phyloP scores from a whole-genome alignment of 23 red algal species.

The Gracilaria gracilis region DNA sequence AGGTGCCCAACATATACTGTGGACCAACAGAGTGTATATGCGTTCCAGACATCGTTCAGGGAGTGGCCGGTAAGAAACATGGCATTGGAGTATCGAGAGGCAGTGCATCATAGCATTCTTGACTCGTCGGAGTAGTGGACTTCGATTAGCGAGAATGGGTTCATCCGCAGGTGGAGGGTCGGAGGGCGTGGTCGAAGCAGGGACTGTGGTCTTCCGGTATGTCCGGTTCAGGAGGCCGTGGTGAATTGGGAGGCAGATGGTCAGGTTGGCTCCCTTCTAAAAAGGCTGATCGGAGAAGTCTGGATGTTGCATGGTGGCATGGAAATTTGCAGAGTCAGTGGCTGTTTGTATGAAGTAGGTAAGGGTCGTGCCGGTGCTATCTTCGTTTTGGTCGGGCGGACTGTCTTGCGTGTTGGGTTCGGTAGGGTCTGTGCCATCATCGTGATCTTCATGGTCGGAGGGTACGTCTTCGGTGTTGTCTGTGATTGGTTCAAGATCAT shows the following conservation, averaged over 20 bases:
- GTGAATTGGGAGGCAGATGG: not conserved
- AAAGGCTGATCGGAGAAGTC: slow-evolving; percentile 13
- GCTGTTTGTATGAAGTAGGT: too few relatives aligned
- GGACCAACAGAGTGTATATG: not conserved
- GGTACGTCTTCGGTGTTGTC: not conserved
- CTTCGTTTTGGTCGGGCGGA: too few relatives aligned
- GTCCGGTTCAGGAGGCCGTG: slow-evolving; percentile 1
- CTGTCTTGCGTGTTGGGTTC: not conserved
- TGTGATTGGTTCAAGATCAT: slow-evolving; percentile 7
- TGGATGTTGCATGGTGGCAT: not conserved
- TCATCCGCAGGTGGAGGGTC: not conserved
- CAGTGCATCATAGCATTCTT: not conserved
- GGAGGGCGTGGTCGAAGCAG: too few relatives aligned
- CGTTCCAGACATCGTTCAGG: slow-evolving; percentile 23
- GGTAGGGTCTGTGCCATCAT: not conserved
- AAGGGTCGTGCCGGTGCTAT: too few relatives aligned
- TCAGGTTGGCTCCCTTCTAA: slow-evolving; percentile 17
- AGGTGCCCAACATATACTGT: slow-evolving; percentile 31
- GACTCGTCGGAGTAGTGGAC: slow-evolving; percentile 4
- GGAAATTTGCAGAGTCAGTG: not conserved
- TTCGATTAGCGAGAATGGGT: not conserved
- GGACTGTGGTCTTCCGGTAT: not conserved
- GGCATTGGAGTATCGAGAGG: slow-evolving; percentile 15
- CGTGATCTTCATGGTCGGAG: not conserved
- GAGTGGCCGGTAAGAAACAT: slow-evolving; percentile 26